Percentiles rank a stretch among this genome's conserved stretches.
These are phyloP conservation scores for Saprolegnia diclina DNA, from an alignment of 352 stramenopile genomes.

Conservation along the genomic window DNA sequence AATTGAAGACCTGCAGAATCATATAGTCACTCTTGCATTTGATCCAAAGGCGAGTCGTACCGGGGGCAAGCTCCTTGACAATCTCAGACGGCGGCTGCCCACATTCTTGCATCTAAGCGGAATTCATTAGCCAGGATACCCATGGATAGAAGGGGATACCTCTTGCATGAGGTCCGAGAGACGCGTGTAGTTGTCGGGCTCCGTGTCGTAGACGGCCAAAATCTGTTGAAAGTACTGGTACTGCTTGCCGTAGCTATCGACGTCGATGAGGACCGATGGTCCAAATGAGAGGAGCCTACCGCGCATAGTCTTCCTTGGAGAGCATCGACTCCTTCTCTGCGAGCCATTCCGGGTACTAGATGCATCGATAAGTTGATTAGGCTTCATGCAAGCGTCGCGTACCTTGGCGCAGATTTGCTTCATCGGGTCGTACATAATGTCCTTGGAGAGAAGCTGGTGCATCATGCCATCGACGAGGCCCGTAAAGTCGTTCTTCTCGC, in stretches of 20 bases:
- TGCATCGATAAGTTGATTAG: slow-evolving; percentile 25
- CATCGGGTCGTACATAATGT: slow-evolving; percentile 99
- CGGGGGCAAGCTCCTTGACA: slow-evolving; percentile 97
- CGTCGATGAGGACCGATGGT: slow-evolving; percentile 2
- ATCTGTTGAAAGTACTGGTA: slow-evolving; percentile 98
- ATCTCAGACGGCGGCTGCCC: slow-evolving; percentile 96
- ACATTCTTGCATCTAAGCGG: slow-evolving; percentile 78
- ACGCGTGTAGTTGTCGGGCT: slow-evolving; percentile 93
- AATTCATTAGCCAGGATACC: not conserved
- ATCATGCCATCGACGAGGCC: slow-evolving; percentile 97
- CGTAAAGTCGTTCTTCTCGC: slow-evolving; percentile 91
- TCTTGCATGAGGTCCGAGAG: slow-evolving; percentile 98
- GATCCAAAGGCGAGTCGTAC: slow-evolving; percentile 22
- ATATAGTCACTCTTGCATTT: not conserved
- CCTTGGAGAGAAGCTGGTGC: slow-evolving; percentile 95
- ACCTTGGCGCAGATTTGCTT: slow-evolving; percentile 88
- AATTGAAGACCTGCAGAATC: slow-evolving; percentile 81
- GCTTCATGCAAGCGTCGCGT: not conserved
- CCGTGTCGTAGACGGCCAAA: slow-evolving; percentile 94
- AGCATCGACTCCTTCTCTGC: slow-evolving; percentile 88
- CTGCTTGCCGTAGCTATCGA: slow-evolving; percentile 89
- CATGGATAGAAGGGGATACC: slow-evolving; percentile 30
- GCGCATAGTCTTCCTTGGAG: slow-evolving; percentile 88
- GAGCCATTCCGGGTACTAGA: slow-evolving; percentile 95
- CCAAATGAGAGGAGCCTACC: slow-evolving; percentile 31